Percentiles rank a stretch among this genome's conserved stretches.
phyloP scores from a whole-genome alignment of 192 early-diverging fungal species.

The Jimgerdemannia flammicorona region DNA sequence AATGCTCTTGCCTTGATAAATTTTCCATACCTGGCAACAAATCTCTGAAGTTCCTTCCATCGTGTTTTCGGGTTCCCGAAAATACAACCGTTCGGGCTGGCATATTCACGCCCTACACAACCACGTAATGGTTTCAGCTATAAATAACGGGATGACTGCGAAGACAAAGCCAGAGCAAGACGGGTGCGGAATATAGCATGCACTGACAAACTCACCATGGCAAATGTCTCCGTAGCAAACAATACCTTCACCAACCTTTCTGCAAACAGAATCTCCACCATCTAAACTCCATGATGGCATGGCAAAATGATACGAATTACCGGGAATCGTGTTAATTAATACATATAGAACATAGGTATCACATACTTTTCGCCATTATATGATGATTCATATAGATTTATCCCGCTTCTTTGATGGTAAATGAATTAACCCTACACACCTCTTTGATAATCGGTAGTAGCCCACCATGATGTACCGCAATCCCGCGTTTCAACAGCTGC shows the following conservation, averaged over 20 bases:
- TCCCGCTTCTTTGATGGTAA: background rate
- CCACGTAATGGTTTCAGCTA: background rate
- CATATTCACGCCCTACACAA: slow-evolving; percentile 86
- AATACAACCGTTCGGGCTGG: slow-evolving; percentile 94
- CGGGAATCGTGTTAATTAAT: background rate
- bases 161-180: background rate
- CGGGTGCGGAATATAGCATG: background rate
- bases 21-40: slow-evolving; percentile 69
- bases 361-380: too few relatives aligned
- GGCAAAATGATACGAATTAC: background rate
- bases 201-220: slow-evolving; percentile 60
- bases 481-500: slow-evolving; percentile 83
- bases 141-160: background rate
- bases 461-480: slow-evolving; percentile 97
- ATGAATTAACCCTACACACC: slow-evolving; percentile 25
- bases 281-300: slow-evolving; percentile 33
- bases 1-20: background rate
- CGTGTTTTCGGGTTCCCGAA: slow-evolving; percentile 87
- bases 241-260: slow-evolving; percentile 85
- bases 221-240: slow-evolving; percentile 99
- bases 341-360: background rate
- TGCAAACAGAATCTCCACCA: slow-evolving; percentile 95
- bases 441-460: slow-evolving; percentile 97
- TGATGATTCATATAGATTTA: background rate
- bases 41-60: slow-evolving; percentile 83